phyloP scores from a whole-genome alignment of 441 rosid genomes.

The Croton laevigatus region DNA sequence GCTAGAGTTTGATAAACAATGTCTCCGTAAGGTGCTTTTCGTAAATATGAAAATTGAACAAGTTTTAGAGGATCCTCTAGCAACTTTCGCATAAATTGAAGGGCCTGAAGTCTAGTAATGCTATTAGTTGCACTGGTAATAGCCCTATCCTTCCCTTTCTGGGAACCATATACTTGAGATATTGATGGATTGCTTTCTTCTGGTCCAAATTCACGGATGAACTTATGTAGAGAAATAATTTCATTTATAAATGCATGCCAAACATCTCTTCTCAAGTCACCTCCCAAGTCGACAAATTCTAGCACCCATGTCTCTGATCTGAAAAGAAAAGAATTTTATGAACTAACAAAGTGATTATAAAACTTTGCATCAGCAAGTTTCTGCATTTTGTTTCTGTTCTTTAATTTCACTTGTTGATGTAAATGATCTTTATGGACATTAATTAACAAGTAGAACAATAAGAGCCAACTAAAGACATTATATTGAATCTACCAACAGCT shows the following conservation, averaged over 20 bases:
- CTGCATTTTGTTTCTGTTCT: neutral
- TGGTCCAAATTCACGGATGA: constrained; percentile 72
- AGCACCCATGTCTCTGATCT: constrained; percentile 81
- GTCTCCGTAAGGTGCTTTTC: constrained; percentile 70
- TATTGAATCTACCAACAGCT: neutral
- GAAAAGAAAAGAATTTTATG: constrained; percentile 19
- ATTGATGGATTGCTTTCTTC: constrained; percentile 53
- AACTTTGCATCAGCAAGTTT: neutral
- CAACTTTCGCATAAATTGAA: constrained; percentile 74
- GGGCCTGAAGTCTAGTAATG: constrained; percentile 87
- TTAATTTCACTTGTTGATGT: neutral
- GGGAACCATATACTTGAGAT: constrained; percentile 70
- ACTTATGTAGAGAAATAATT: constrained; percentile 78
- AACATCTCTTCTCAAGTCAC: constrained; percentile 88
- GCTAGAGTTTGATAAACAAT: constrained; percentile 83
- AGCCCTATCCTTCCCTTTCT: constrained; percentile 81
- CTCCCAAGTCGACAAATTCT: constrained; percentile 97
- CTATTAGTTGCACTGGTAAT: constrained; percentile 56
- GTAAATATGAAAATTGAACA: constrained; percentile 82
- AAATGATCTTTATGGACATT: neutral
- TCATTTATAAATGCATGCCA: constrained; percentile 90
- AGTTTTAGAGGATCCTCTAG: constrained; percentile 89
- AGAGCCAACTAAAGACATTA: neutral
- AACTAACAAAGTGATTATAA: neutral
- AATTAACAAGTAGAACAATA: constrained; percentile 7